phyloP scores from a whole-genome alignment of 306 rosid genomes.

The Cicer chorassanicum region DNA sequence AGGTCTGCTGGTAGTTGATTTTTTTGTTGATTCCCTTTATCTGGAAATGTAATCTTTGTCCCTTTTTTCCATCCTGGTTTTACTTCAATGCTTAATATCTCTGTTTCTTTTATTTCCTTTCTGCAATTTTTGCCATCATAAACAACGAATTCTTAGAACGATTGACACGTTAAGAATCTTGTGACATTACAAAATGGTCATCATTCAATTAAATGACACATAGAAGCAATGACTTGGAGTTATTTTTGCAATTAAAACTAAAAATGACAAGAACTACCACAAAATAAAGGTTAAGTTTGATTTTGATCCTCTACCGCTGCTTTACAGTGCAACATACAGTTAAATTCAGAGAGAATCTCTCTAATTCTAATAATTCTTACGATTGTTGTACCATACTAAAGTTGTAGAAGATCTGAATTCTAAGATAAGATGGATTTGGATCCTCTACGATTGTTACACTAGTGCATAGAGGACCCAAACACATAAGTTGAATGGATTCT shows the following conservation, averaged over 20 bases:
- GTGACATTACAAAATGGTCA: background rate
- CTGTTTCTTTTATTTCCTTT: conserved; percentile 64
- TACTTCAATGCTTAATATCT: conserved; percentile 78
- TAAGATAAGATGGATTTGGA: too few species aligned
- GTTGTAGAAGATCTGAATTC: too few species aligned
- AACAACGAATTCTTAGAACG: background rate
- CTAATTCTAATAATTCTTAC: too few species aligned
- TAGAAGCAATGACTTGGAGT: too few species aligned
- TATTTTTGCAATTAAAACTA: too few species aligned
- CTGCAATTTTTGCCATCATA: conserved; percentile 48
- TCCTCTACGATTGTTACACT: too few species aligned
- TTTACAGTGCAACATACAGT: background rate
- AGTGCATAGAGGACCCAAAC: too few species aligned
- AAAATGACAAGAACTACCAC: background rate
- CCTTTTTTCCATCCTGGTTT: conserved; percentile 99
- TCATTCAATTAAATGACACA: too few species aligned
- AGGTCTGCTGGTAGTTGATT: conserved; percentile 86
- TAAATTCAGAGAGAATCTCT: too few species aligned
- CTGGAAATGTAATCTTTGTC: conserved; percentile 91
- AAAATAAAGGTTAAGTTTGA: background rate
- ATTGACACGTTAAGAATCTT: background rate
- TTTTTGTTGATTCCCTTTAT: conserved; percentile 83
- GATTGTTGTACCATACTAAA: too few species aligned
- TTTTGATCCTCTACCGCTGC: too few species aligned
- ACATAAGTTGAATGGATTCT: too few species aligned